Evolutionary conservation across 768 basidiomycete genomes (phyloP), one percentile per base, ranked within the genome.

Genomic region (Lanmaoa rubissima): DNA sequence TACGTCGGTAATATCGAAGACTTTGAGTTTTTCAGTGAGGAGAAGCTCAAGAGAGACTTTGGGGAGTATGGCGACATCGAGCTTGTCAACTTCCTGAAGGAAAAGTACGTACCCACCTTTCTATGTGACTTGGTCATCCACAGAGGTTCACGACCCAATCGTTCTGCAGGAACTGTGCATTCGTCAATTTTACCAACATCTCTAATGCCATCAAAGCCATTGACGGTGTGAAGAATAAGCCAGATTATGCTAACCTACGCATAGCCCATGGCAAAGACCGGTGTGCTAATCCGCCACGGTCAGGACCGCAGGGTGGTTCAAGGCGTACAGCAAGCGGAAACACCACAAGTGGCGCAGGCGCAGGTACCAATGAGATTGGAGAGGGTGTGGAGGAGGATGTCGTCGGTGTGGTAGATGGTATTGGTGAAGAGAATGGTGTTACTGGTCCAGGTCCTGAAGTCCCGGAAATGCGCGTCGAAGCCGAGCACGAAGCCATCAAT

Each of bases 141-240:
- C 19, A 51, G 24, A 21, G 48, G 47, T 39, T 51, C 13, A 60
- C 39, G 1, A 41, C 4, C 6, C 26, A 24, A 24, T 24, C 48
- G 31, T 51, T 35, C 43, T 58, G 14, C 24, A 94, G 92, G 82
- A 93, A 94, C 75, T 95, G 94, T 69, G 93, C 92, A 32, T 99
- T 94, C 69, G 88, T 94, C 66, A 97, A 96, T 77, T 96, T 94
- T 64, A 96, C 94, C 35, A 94, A 94, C 75, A 85, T 97, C 62
- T 86, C 88, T 49, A 95, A 95, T 68, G 94, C 94, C 13, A 94
- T 94, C 79, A 98, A 98, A 78, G 94, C 96, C n/a, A 95, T 98
- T 66, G 96, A 98, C 55, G 89, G 87, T 9, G 83, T 97, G 74
- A 96, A 96, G 82, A 84, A 80, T 68, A 91, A 93, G 69, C 84